Evolutionary conservation across 257 asterid genomes (phyloP).

Genomic region (Ajuga chamaepitys): DNA sequence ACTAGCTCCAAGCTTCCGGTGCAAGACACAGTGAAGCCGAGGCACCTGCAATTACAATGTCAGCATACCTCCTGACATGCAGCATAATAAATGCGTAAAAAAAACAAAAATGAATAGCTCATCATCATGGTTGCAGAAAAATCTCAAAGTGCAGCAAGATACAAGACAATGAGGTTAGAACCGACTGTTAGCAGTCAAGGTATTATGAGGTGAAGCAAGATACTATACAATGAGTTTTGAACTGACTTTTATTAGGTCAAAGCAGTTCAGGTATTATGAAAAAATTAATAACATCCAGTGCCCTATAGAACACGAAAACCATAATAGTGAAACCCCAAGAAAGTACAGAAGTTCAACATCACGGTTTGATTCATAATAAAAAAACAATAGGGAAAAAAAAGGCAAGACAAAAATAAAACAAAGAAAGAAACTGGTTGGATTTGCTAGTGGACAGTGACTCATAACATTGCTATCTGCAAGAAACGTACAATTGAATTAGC

Average conservation of each 20-base stretch:
- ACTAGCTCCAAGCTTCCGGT: constrained; percentile 53
- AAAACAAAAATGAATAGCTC: neutral
- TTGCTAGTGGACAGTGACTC: neutral
- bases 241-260: neutral
- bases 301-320: neutral
- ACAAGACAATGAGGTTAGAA: neutral
- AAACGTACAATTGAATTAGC: neutral
- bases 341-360: neutral
- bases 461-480: neutral
- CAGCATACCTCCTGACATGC: neutral
- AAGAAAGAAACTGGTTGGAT: neutral
- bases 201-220: constrained; percentile 4
- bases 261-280: neutral
- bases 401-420: too few species aligned
- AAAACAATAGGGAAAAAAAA: too few species aligned
- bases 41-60: constrained; percentile 53
- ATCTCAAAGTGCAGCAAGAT: neutral
- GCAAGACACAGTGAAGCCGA: constrained; percentile 69
- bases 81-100: neutral
- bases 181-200: too few species aligned
- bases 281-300: neutral
- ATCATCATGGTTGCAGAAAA: neutral
- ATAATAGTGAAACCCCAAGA: neutral
- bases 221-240: neutral
- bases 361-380: too few species aligned